Evolutionary conservation across 805 yeast species (phyloP).

Genomic region (Ogataea parapolymorpha): DNA sequence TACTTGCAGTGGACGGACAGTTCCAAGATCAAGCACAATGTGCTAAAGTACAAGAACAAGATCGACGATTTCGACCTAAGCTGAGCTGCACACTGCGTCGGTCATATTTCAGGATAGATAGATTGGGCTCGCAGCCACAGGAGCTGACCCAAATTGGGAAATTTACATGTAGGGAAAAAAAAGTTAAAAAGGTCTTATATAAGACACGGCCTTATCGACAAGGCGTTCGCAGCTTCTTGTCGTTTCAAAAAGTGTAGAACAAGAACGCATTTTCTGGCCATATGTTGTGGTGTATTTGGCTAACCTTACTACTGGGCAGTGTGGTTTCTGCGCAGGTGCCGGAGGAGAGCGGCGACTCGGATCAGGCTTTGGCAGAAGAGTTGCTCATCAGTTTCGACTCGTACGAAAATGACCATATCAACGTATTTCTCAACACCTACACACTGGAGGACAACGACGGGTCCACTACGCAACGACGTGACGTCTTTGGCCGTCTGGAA

Average conservation of each 20-base stretch:
- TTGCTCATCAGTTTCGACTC: slow-evolving; percentile 13
- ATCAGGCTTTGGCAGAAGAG: slow-evolving; percentile 1
- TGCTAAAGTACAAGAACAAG: slow-evolving; percentile 80
- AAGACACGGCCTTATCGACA: not conserved
- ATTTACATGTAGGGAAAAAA: slow-evolving; percentile 4
- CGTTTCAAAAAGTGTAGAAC: not conserved
- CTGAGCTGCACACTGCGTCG: slow-evolving; percentile 14
- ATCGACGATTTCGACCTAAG: slow-evolving; percentile 57
- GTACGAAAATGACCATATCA: slow-evolving; percentile 13
- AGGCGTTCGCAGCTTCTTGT: not conserved
- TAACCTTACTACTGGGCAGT: not conserved
- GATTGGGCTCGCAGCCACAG: slow-evolving; percentile 3
- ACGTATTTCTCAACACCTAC: slow-evolving; percentile 15
- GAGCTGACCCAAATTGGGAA: slow-evolving; percentile 6
- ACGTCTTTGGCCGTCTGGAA: slow-evolving; percentile 13
- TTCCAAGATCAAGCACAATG: slow-evolving; percentile 86
- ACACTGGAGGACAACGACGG: not conserved
- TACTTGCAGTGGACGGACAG: slow-evolving; percentile 97
- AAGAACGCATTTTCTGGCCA: not conserved
- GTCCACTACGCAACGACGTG: not conserved
- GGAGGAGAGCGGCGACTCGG: slow-evolving; percentile 1
- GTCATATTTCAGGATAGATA: not conserved
- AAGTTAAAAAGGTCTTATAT: not conserved
- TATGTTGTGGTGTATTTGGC: not conserved
- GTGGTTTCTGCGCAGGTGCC: not conserved